Conservation (phyloP, 176 grass and related monocot species). For the Musa beccarii region DNA sequence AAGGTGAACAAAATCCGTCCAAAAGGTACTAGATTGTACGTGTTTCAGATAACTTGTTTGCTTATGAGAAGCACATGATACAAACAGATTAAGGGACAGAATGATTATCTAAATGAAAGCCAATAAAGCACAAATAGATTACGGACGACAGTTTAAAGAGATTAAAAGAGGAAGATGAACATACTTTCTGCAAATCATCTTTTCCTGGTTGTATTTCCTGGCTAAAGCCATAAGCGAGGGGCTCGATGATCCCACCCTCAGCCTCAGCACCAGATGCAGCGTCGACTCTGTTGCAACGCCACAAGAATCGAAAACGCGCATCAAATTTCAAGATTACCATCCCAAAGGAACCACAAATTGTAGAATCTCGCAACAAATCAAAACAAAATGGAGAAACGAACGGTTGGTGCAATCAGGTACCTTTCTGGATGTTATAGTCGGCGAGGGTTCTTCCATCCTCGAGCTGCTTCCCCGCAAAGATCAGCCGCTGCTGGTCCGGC, state of each 20-base stretch:
- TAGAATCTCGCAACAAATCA: background rate
- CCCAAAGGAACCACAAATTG: background rate
- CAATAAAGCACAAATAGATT: too few species aligned
- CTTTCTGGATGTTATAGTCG: background rate
- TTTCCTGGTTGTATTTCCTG: conserved; percentile 10
- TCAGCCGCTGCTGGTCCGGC: background rate
- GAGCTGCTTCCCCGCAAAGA: background rate
- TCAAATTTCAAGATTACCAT: background rate
- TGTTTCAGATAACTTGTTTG: too few species aligned
- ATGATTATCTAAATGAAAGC: too few species aligned
- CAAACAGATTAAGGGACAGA: too few species aligned
- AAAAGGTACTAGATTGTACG: too few species aligned
- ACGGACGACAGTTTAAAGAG: too few species aligned
- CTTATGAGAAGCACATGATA: too few species aligned
- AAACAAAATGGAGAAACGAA: too few species aligned
- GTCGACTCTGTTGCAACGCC: background rate
- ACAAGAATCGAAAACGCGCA: background rate
- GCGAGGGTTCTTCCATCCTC: background rate
- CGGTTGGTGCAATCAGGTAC: background rate
- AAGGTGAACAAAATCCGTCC: too few species aligned
- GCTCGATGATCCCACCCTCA: conserved; percentile 12
- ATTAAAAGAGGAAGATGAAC: background rate
- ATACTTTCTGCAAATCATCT: conserved; percentile 13
- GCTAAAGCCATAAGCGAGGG: conserved; percentile 1
- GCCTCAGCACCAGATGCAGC: conserved; percentile 7